phyloP scores from a whole-genome alignment of 352 stramenopile genomes.

The Phytophthora europaea region DNA sequence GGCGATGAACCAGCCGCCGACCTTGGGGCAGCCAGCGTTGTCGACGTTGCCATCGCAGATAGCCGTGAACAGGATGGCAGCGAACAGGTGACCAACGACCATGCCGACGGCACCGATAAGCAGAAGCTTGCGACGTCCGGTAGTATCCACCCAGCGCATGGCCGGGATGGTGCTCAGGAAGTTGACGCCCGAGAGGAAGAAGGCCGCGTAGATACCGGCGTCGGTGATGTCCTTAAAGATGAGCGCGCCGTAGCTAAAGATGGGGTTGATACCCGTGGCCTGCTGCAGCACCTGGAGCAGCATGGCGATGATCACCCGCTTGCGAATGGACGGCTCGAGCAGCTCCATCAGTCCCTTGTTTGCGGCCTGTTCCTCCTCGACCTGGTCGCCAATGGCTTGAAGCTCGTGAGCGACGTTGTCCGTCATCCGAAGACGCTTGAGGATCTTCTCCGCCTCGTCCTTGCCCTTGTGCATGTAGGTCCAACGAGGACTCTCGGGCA shows the following conservation, averaged over 20 bases:
- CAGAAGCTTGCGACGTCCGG: constrained; percentile 20
- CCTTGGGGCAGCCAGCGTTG: constrained; percentile 10
- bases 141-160: constrained; percentile 28
- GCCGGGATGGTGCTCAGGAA: constrained; percentile 25
- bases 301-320: constrained; percentile 33
- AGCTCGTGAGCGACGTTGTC: constrained; percentile 40
- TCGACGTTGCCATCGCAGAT: constrained; percentile 36
- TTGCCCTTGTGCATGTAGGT: constrained; percentile 27
- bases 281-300: constrained; percentile 42
- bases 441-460: constrained; percentile 30
- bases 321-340: constrained; percentile 35
- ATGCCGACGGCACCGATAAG: constrained; percentile 22
- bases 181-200: constrained; percentile 25
- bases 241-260: constrained; percentile 35
- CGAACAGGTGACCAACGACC: constrained; percentile 24
- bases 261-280: constrained; percentile 42
- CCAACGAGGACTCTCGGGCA: constrained; percentile 27
- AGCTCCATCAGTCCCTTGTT: constrained; percentile 37
- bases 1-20: constrained; percentile 22
- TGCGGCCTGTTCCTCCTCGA: constrained; percentile 32
- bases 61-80: constrained; percentile 37
- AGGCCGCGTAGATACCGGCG: constrained; percentile 23
- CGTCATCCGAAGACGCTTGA: constrained; percentile 38
- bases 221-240: constrained; percentile 30
- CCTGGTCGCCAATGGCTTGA: constrained; percentile 46